Evolutionary conservation across 2,329 filamentous ascomycete species (phyloP).

Genomic region (Cordyceps pruinosa): DNA sequence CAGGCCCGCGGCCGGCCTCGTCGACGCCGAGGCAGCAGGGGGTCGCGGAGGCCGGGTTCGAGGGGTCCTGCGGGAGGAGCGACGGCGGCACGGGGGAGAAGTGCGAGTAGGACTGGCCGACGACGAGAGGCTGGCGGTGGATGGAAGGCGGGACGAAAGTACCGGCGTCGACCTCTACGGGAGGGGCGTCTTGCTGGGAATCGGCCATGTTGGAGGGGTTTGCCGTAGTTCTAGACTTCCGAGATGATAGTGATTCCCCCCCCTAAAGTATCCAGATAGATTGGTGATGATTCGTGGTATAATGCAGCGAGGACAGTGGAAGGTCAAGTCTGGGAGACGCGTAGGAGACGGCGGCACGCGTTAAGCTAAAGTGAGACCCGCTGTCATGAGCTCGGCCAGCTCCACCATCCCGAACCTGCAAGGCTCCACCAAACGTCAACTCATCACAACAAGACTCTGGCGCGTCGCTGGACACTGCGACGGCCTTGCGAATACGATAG

Average conservation of each 20-base stretch:
- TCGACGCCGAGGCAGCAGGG: slow-evolving; percentile 78
- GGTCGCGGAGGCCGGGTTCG: slow-evolving; percentile 27
- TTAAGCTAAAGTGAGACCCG: slow-evolving; percentile 4
- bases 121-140: slow-evolving; percentile 46
- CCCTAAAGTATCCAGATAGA: too few relatives aligned
- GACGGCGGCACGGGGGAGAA: slow-evolving; percentile 60
- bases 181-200: slow-evolving; percentile 19
- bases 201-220: slow-evolving; percentile 29
- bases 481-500: neutral
- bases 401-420: slow-evolving; percentile 5
- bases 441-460: slow-evolving; percentile 6
- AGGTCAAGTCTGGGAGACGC: neutral
- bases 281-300: neutral
- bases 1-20: slow-evolving; percentile 87
- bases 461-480: neutral
- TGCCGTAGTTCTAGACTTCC: neutral
- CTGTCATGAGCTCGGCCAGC: neutral
- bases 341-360: slow-evolving; percentile 3
- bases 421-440: slow-evolving; percentile 10
- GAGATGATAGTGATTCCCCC: neutral
- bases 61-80: slow-evolving; percentile 42
- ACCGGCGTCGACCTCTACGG: slow-evolving; percentile 14
- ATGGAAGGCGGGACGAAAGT: slow-evolving; percentile 65
- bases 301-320: neutral
- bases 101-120: slow-evolving; percentile 63